A percentile compares a stretch with the other conserved stretches of the same genome.
phyloP scores from a whole-genome alignment of 768 basidiomycete species.

The Serendipita indica region DNA sequence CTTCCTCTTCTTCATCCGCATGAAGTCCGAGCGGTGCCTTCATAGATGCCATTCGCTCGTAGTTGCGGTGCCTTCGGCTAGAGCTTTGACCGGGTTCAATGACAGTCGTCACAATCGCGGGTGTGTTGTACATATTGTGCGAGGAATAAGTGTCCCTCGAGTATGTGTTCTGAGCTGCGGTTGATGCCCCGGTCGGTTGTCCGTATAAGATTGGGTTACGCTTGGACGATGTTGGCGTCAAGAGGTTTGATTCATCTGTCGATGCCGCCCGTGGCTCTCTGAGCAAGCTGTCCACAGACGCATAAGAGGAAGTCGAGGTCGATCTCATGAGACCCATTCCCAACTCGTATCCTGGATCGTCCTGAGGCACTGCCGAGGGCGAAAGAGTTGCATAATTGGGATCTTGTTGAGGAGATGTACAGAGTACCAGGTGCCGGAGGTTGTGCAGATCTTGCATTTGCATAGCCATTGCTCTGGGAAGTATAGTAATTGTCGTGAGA shows the following conservation, averaged over 20 bases:
- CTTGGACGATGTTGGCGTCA: not conserved
- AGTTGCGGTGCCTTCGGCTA: not conserved
- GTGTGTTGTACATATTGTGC: not conserved
- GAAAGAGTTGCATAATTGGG: not conserved
- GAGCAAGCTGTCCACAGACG: not conserved
- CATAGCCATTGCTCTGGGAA: too few relatives aligned
- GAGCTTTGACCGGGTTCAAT: slow-evolving; percentile 6
- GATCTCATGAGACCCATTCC: not conserved
- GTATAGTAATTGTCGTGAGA: too few relatives aligned
- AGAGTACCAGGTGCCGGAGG: too few relatives aligned
- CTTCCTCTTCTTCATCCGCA: slow-evolving; percentile 36
- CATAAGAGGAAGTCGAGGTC: slow-evolving; percentile 2
- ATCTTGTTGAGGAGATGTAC: not conserved
- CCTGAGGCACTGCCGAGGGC: not conserved
- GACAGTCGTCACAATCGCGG: not conserved
- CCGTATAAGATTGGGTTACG: not conserved
- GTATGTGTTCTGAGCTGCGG: not conserved
- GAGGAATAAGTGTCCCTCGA: not conserved
- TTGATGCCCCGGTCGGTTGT: slow-evolving; percentile 1
- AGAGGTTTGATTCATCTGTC: not conserved
- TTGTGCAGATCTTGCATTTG: too few relatives aligned
- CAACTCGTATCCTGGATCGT: not conserved
- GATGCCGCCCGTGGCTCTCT: not conserved
- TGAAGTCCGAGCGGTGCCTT: slow-evolving; percentile 28
- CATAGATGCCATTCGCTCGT: slow-evolving; percentile 17